Conservation (phyloP, 2,329 filamentous ascomycete genomes). For the Trichoderma sp. region DNA sequence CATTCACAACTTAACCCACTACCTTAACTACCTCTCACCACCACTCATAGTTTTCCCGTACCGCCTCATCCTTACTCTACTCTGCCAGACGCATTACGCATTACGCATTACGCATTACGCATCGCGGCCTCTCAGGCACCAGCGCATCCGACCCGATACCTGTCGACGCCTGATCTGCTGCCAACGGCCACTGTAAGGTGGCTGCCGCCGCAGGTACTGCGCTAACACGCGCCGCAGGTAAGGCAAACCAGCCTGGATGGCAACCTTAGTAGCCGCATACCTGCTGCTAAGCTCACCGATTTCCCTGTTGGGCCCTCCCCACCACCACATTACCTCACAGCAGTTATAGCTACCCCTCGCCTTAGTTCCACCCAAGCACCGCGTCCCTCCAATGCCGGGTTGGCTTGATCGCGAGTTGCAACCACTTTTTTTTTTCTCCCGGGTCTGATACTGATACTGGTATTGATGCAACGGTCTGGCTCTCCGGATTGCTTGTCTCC, state of each 20-base stretch:
- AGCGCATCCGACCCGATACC: background rate
- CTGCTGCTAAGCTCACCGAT: background rate
- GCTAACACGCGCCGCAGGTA: slow-evolving; percentile 14
- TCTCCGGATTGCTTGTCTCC: background rate
- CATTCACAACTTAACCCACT: background rate
- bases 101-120: background rate
- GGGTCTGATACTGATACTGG: background rate
- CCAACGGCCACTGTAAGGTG: too few relatives aligned
- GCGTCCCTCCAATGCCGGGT: slow-evolving; percentile 33
- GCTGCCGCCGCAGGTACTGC: slow-evolving; percentile 14
- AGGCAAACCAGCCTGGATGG: background rate
- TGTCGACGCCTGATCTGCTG: background rate
- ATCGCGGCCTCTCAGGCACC: background rate
- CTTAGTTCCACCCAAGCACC: slow-evolving; percentile 38
- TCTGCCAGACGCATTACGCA: background rate
- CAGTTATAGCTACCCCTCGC: slow-evolving; percentile 22
- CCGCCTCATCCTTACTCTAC: background rate
- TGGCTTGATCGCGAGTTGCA: slow-evolving; percentile 15
- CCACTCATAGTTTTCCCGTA: background rate
- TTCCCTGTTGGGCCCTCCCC: slow-evolving; percentile 9
- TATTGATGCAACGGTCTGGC: background rate
- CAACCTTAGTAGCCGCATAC: background rate
- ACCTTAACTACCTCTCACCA: background rate
- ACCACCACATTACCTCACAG: slow-evolving; percentile 10
- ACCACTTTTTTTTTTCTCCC: background rate